Percentiles rank a stretch among this genome's conserved stretches.
These are phyloP conservation scores for Pseudopyricularia cyperi DNA, from an alignment of 2,329 filamentous ascomycete species.

Conservation along the genomic window DNA sequence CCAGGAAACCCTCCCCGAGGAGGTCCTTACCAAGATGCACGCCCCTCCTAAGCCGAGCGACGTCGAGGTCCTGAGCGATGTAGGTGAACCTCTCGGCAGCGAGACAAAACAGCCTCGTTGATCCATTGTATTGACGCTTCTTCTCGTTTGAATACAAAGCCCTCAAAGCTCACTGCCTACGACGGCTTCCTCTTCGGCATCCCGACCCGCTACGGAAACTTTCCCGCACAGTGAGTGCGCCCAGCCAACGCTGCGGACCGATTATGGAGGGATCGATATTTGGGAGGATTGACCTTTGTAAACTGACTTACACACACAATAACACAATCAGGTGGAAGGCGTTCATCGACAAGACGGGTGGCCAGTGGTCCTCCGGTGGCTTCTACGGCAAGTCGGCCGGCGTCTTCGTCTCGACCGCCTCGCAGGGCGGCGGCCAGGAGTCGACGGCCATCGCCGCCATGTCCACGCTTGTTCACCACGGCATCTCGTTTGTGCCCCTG, in stretches of 20 bases:
- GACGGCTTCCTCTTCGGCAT: conserved; percentile 89
- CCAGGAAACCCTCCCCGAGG: conserved; percentile 71
- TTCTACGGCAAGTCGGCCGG: conserved; percentile 85
- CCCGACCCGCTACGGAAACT: conserved; percentile 93
- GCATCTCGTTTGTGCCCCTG: conserved; percentile 90
- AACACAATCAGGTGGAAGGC: conserved; percentile 19
- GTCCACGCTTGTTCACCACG: conserved; percentile 84
- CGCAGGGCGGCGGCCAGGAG: conserved; percentile 84
- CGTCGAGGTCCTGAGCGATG: conserved; percentile 47
- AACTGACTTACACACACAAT: conserved; percentile 4
- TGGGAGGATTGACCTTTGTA: no score
- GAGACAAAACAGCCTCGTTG: no score
- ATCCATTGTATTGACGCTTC: no score
- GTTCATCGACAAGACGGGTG: conserved; percentile 84
- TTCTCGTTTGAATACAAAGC: no score
- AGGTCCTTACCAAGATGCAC: conserved; percentile 83
- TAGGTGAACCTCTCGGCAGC: neutral
- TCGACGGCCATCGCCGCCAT: conserved; percentile 68
- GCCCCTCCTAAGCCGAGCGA: conserved; percentile 62
- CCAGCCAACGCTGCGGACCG: no score
- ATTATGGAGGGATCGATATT: no score
- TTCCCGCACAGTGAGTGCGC: conserved; percentile 57
- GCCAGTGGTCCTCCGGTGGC: conserved; percentile 66
- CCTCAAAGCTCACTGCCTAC: conserved; percentile 53
- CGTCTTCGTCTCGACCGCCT: conserved; percentile 79